Percentiles rank a stretch among this genome's conserved stretches.
Evolutionary conservation across 495 filamentous ascomycete genomes (phyloP).

Genomic region (Neurospora sp.): DNA sequence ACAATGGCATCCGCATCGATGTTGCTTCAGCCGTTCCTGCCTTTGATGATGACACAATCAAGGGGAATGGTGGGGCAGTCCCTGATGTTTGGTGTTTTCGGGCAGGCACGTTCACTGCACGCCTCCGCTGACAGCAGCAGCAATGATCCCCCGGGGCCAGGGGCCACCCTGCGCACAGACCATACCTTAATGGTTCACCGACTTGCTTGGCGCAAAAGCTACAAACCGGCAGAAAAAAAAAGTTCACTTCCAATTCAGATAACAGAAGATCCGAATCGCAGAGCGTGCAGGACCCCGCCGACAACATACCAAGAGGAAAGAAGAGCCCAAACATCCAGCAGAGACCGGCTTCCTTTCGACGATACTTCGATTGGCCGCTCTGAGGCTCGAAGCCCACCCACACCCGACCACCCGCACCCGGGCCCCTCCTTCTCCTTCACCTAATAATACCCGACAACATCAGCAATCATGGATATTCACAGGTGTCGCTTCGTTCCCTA

Average conservation of each 20-base stretch:
- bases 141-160: background rate
- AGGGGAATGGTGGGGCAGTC: background rate
- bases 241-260: constrained; percentile 14
- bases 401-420: background rate
- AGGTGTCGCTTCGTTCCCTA: constrained; percentile 96
- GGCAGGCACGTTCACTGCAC: background rate
- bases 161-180: constrained; percentile 12
- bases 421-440: background rate
- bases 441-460: constrained; percentile 5
- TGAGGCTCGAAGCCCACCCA: background rate
- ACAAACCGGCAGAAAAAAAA: constrained; percentile 26
- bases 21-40: background rate
- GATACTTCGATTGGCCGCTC: constrained; percentile 1
- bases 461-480: constrained; percentile 76
- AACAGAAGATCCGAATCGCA: background rate
- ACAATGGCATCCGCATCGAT: background rate
- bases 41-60: background rate
- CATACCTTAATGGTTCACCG: constrained; percentile 20
- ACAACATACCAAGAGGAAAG: background rate
- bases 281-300: background rate
- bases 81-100: background rate
- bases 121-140: background rate
- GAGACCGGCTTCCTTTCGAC: constrained; percentile 3
- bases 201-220: constrained; percentile 13
- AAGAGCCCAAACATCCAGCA: background rate